Evolutionary conservation across 2,329 filamentous ascomycete genomes (phyloP), one percentile per base, ranked within the genome.

Genomic region (Fusarium newnesense): DNA sequence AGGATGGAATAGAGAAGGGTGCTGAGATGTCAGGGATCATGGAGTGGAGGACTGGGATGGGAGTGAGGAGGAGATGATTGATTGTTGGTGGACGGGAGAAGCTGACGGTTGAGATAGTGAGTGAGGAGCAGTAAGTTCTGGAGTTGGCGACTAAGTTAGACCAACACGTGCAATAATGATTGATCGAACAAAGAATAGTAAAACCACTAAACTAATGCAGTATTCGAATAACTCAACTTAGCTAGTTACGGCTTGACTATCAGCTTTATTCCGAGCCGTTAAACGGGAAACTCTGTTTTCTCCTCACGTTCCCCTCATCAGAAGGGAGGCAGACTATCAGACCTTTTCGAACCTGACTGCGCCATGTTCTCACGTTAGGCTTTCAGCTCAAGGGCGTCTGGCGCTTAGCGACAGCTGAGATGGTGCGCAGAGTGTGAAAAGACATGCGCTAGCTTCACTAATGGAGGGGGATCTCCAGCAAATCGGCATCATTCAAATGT

Each of bases 361-460:
- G 44, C 62, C 67, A 59, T 68, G 46, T 40, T 58, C 67, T 37
- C 50, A 37, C 50, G 34, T 53, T 44, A 42, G 40, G 28, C 40
- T 46, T 42, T 60, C 61, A 52, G 49, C 43, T 65, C 39, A 24
- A 50, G 56, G 65, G 71, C 71, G 71, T 57, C 60, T 74, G 60
- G 71, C 71, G 71, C 71, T 74, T 74, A 71, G 63, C 67, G 70
- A 72, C 67, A 74, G 67, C 50, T 74, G 63, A 52, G 70, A 61
- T 74, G 71, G 71, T 74, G 71, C 64, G 67, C 52, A 64, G 59
- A 66, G 67, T 57, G 44, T 67, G 67, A 72, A 64, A 65, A 58
- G 49, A 54, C 30, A 50, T 68, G 56, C 60, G 59, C 59, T 69
- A 74, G 63, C 46, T 69, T 70, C 60, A 50, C 54, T 46, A 16